Base-by-base conservation (phyloP, 352 stramenopile species). In the Globisporangium paddicum region DNA sequence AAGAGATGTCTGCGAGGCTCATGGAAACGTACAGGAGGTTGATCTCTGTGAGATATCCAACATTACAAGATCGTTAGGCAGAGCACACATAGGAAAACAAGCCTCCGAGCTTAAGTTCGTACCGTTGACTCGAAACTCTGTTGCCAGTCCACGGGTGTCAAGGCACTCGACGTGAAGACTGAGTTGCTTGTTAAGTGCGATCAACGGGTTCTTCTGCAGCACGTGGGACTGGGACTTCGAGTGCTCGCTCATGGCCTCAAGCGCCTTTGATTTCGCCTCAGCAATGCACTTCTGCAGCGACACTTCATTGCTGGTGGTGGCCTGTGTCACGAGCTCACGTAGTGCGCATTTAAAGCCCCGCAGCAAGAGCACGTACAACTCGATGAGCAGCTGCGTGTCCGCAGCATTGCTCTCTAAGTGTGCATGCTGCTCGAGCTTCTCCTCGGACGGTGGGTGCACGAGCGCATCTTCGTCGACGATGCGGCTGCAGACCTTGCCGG, bases 401-500 rank as follows among this genome's bases (percentile, higher is more conserved):
- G 13, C 41, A 7, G 18, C 26, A 13, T 62, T 62, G 49, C 49
- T 10, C 32, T 55, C 35, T 21, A 59, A n/a, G 26, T 68, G 44
- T 0, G 51, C 53, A 25, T 61, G 55, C 19, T 75, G 64, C 14
- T 45, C 55, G 14, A 58, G 59, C 44, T 56, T 42, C 14, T 42
- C 21, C 46, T 71, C 44, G 5, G 47, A 32, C 9, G 42, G 21
- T 9, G 66, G 57, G 26, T 75, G 64, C 10, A 89, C 75, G 5
- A 90, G 61, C 10, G 80, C 78, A n/a, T 92, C 78, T 44, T 84
- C 66, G 44, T 90, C 78, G 6, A 89, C 66, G 14, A 90, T 53
- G 50, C 63, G 70, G 37, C 59, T 60, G 34, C 74, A 83, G 19
- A 73, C 48, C 53, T 77, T 83, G 2, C 78, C 80, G 3, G 79